Conservation (phyloP, 1,284 basidiomycete genomes). For the Ustilago cynodontis region DNA sequence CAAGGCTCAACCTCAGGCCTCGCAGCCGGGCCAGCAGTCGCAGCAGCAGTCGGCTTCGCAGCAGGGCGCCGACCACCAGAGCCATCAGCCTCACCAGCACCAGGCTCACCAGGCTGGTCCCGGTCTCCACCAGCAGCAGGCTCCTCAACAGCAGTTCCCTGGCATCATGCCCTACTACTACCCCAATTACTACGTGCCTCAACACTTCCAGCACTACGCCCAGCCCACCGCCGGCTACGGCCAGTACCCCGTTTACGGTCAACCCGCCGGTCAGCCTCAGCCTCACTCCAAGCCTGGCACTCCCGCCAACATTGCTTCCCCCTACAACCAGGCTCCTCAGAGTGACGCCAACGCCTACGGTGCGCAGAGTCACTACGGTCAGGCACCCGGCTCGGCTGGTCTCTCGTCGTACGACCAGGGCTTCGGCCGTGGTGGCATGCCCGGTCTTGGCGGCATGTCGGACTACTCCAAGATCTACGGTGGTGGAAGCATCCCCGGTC, state of each 20-base stretch:
- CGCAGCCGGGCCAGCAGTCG: constrained; percentile 50
- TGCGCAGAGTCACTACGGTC: constrained; percentile 60
- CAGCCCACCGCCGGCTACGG: constrained; percentile 68
- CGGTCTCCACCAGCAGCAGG: constrained; percentile 58
- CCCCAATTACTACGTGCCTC: constrained; percentile 69
- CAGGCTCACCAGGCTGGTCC: constrained; percentile 51
- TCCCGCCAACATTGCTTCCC: constrained; percentile 62
- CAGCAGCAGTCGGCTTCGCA: constrained; percentile 49
- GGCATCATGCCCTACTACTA: constrained; percentile 70
- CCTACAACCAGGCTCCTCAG: constrained; percentile 59
- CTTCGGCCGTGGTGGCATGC: constrained; percentile 57
- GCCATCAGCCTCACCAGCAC: constrained; percentile 47
- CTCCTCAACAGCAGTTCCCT: constrained; percentile 65
- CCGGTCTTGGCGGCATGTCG: constrained; percentile 50
- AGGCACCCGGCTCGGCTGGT: constrained; percentile 44
- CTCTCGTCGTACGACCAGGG: constrained; percentile 64
- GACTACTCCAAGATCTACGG: constrained; percentile 67
- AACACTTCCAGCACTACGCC: constrained; percentile 70
- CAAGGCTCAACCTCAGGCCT: constrained; percentile 43
- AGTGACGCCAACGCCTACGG: constrained; percentile 53
- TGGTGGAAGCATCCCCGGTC: constrained; percentile 54
- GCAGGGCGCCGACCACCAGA: constrained; percentile 37
- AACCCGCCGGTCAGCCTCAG: constrained; percentile 60
- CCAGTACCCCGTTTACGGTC: constrained; percentile 68
- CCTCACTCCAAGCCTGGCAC: constrained; percentile 64